These are phyloP conservation scores for Hypoxylon sp. DNA, from an alignment of 2,329 filamentous ascomycete genomes.

Conservation along the genomic window DNA sequence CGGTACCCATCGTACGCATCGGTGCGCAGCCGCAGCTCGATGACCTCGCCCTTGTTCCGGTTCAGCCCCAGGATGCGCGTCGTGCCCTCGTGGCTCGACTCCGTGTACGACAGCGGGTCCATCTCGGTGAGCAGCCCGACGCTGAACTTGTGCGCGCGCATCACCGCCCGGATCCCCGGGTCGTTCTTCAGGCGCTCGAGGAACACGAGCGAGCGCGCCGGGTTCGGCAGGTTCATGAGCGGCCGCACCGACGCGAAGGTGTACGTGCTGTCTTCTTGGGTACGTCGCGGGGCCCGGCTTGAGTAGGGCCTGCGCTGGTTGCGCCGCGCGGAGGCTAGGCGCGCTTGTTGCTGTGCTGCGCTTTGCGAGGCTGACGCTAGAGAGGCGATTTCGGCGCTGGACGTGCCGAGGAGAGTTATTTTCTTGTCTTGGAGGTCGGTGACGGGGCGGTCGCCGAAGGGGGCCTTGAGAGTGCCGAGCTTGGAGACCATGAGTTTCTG, in stretches of 20 bases:
- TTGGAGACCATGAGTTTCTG: slow-evolving; percentile 80
- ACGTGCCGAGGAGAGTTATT: slow-evolving; percentile 76
- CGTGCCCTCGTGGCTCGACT: slow-evolving; percentile 77
- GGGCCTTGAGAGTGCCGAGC: slow-evolving; percentile 73
- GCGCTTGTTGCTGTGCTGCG: slow-evolving; percentile 64
- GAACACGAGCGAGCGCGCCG: slow-evolving; percentile 78
- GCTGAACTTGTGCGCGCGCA: slow-evolving; percentile 87
- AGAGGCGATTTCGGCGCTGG: slow-evolving; percentile 70
- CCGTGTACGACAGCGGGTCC: slow-evolving; percentile 87
- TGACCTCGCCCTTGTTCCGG: slow-evolving; percentile 87
- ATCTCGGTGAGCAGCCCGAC: slow-evolving; percentile 94
- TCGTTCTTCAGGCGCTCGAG: slow-evolving; percentile 84
- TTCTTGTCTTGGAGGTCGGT: slow-evolving; percentile 68
- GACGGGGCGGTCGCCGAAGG: slow-evolving; percentile 71
- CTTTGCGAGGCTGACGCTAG: slow-evolving; percentile 65
- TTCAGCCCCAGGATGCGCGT: slow-evolving; percentile 88
- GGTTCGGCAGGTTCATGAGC: slow-evolving; percentile 82
- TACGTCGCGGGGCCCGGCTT: slow-evolving; percentile 53
- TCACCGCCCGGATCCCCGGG: slow-evolving; percentile 85
- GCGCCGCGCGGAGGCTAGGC: slow-evolving; percentile 55
- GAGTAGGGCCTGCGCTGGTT: slow-evolving; percentile 48
- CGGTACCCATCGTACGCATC: slow-evolving; percentile 95
- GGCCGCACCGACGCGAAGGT: slow-evolving; percentile 86
- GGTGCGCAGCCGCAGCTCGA: slow-evolving; percentile 91
- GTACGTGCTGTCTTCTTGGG: slow-evolving; percentile 76